Conservation (phyloP, 108 stramenopile genomes). For the Cyclotella baltica region DNA sequence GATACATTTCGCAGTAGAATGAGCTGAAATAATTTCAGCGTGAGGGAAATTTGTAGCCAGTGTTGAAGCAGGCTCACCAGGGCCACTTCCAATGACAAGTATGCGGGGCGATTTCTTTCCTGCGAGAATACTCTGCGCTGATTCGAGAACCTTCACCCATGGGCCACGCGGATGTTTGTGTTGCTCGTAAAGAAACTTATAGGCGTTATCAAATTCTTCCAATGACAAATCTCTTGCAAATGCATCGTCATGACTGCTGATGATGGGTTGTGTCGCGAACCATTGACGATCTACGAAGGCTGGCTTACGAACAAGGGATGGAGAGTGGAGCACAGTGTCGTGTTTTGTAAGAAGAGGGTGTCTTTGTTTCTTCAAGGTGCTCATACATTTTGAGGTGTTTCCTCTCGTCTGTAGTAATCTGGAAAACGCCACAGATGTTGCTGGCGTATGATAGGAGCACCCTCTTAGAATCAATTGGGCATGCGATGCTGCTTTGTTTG, state of each 20-base stretch:
- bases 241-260: conserved; percentile 10
- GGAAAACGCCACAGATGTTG: conserved; percentile 28
- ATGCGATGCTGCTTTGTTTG: neutral
- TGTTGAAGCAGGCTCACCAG: conserved; percentile 40
- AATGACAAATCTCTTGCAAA: conserved; percentile 32
- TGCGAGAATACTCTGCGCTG: conserved; percentile 26
- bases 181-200: conserved; percentile 34
- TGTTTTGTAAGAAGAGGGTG: neutral
- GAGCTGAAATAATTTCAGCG: conserved; percentile 41
- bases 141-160: conserved; percentile 33
- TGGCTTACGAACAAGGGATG: neutral
- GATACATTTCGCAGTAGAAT: conserved; percentile 33
- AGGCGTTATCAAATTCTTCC: conserved; percentile 43
- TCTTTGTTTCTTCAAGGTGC: neutral
- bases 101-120: conserved; percentile 30
- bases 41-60: conserved; percentile 30
- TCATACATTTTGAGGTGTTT: neutral
- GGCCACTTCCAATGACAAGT: conserved; percentile 42
- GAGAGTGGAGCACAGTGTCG: neutral
- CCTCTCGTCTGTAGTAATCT: neutral
- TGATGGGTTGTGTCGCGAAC: conserved; percentile 37
- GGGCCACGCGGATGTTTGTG: conserved; percentile 46
- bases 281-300: conserved; percentile 10
- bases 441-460: conserved; percentile 23
- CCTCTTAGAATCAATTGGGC: conserved; percentile 18